Evolutionary conservation across 768 basidiomycete genomes (phyloP), one percentile per base, ranked within the genome.

Genomic region (Pseudohyphozyma bogoriensis): DNA sequence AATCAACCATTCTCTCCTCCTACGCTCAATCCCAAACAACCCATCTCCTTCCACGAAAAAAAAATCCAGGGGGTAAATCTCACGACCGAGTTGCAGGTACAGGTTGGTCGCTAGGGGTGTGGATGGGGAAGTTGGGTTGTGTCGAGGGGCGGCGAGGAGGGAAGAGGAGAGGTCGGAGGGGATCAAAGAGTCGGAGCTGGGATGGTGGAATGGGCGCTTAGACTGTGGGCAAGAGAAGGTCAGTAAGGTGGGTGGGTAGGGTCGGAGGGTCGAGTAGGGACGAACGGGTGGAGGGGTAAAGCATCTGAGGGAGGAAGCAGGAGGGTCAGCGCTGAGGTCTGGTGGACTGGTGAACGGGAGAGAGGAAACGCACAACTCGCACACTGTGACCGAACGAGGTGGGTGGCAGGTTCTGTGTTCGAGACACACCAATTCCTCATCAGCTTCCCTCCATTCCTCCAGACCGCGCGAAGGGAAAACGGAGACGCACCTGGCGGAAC

Each of bases 341-440:
- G 40, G 20, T n/a, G 20, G 20, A 22, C 40, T 7, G 24, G 4
- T 7, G 1, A 3, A 11, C 20, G 40, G 40, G 40, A 42, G 20
- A 16, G 40, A 42, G 9, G 40, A n/a, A n/a, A 42, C 40, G 68
- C 77, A 93, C 89, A 76, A 93, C 80, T 74, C 90, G 85, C 74
- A 90, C 85, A 71, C 82, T 81, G 58, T 90, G 91, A 77, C 92
- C 93, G 75, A 97, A 95, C 62, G 86, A 82, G 70, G 85, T 85
- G 65, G 93, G 89, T 68, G 93, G 92, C 68, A 97, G 84, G 82
- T 97, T 97, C 71, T 83, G 82, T n/a, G n/a, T n/a, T n/a, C n/a
- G n/a, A n/a, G n/a, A 66, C 81, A 80, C 58, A 64, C n/a, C n/a
- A 60, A 54, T 60, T 49, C 40, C 7, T 42, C 40, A n/a, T 42